Conservation (phyloP, 495 filamentous ascomycete species). For the Aspergillus wentii region DNA sequence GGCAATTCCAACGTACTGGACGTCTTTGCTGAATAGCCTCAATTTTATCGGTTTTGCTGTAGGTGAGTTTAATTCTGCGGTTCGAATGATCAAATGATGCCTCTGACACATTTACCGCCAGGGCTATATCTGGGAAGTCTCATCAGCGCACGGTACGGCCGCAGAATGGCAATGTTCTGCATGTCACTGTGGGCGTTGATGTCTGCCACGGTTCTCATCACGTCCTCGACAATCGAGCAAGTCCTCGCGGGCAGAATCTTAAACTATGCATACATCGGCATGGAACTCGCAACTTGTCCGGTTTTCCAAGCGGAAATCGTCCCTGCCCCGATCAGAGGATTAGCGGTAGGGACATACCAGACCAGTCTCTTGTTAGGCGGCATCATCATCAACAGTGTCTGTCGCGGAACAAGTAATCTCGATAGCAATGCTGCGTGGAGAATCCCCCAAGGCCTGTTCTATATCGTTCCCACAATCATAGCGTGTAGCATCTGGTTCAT, state of each 20-base stretch:
- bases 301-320: slow-evolving; percentile 27
- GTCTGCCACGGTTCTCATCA: slow-evolving; percentile 25
- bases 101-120: too few species aligned
- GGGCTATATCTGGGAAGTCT: slow-evolving; percentile 21
- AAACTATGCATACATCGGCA: slow-evolving; percentile 33
- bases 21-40: slow-evolving; percentile 25
- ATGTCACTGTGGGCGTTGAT: slow-evolving; percentile 31
- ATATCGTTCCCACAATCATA: slow-evolving; percentile 22
- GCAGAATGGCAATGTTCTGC: slow-evolving; percentile 27
- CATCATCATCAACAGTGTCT: slow-evolving; percentile 24
- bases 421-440: slow-evolving; percentile 22
- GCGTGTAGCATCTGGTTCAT: slow-evolving; percentile 25
- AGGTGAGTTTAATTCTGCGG: too few species aligned
- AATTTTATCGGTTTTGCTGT: slow-evolving; percentile 24
- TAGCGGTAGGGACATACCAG: slow-evolving; percentile 28
- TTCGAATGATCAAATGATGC: too few species aligned
- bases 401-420: slow-evolving; percentile 21
- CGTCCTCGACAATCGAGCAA: slow-evolving; percentile 21
- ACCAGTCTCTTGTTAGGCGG: slow-evolving; percentile 16
- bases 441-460: slow-evolving; percentile 24
- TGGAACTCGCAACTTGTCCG: slow-evolving; percentile 28
- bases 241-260: slow-evolving; percentile 26
- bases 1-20: slow-evolving; percentile 16
- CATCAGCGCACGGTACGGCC: slow-evolving; percentile 25
- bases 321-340: slow-evolving; percentile 27